phyloP scores from a whole-genome alignment of 345 rosid genomes.

The rapeseed (Brassica napus) region Da-Ae NC_063446.1:27396001-27396500 shows the following conservation, averaged over 20 bases:
- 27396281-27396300: constrained; percentile 20
- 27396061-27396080: constrained; percentile 52
- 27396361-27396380: constrained; percentile 71
- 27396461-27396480: constrained; percentile 96
- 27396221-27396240: constrained; percentile 38
- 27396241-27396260: background rate
- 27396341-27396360: constrained; percentile 71
- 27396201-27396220: constrained; percentile 55
- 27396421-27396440: constrained; percentile 42
- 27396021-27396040: background rate
- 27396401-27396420: constrained; percentile 47
- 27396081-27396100: constrained; percentile 61
- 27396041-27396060: background rate
- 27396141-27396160: constrained; percentile 67
- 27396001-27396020: background rate
- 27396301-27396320: constrained; percentile 66
- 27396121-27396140: constrained; percentile 75
- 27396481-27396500: constrained; percentile 99
- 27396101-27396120: constrained; percentile 79
- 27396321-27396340: constrained; percentile 44
- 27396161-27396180: constrained; percentile 57
- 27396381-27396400: constrained; percentile 25
- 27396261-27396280: constrained; percentile 15
- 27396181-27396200: constrained; percentile 56
- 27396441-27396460: constrained; percentile 65